phyloP scores from a whole-genome alignment of 225 moss, liverwort and hornwort genomes.

The Polytrichum formosum region DNA sequence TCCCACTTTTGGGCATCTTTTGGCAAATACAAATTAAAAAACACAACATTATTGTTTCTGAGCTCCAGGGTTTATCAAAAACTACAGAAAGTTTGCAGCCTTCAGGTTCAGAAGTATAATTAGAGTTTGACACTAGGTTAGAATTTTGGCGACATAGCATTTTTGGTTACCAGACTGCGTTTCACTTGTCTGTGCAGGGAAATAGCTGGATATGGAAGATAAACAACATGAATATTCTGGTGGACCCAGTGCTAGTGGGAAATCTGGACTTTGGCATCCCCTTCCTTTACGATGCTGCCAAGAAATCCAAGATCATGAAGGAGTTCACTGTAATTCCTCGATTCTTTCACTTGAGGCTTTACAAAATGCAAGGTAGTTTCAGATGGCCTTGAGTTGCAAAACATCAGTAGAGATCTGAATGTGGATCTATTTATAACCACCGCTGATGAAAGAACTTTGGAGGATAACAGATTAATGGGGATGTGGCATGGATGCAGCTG shows the following conservation, averaged over 20 bases:
- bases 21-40: background rate
- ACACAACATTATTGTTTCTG: too few relatives aligned
- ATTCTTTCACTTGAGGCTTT: too few relatives aligned
- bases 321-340: slow-evolving; percentile 15
- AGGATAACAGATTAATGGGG: background rate
- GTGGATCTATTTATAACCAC: too few relatives aligned
- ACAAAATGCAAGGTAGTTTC: too few relatives aligned
- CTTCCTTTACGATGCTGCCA: slow-evolving; percentile 42
- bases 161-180: too few relatives aligned
- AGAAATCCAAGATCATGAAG: slow-evolving; percentile 23
- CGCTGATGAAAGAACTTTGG: background rate
- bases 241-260: slow-evolving; percentile 65
- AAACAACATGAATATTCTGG: slow-evolving; percentile 39
- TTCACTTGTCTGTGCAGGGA: slow-evolving; percentile 24
- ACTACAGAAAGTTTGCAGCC: background rate
- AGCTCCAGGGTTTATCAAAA: background rate
- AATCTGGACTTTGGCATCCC: slow-evolving; percentile 66
- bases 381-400: too few relatives aligned
- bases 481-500: slow-evolving; percentile 24
- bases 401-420: too few relatives aligned
- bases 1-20: background rate
- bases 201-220: slow-evolving; percentile 57
- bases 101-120: background rate
- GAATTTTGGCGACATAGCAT: too few relatives aligned
- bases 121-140: background rate